Evolutionary conservation across 441 rosid genomes (phyloP), one percentile per base, ranked within the genome.

Genomic region (Aleurites moluccanus): DNA sequence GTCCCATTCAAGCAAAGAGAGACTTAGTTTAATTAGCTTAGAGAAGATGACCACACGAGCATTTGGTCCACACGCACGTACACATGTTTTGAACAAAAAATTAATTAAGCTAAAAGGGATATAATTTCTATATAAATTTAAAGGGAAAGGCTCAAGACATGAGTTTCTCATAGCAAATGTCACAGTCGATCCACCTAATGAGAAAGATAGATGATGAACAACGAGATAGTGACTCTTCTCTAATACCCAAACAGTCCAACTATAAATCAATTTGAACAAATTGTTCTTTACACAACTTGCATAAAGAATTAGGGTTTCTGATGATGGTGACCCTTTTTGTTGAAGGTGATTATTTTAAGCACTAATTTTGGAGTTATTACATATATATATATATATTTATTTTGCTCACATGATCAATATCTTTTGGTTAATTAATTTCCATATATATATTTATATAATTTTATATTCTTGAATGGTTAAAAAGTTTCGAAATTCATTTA

Each of bases 151-250:
- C 75, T 64, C 35, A 80, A 76, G 85, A 84, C 76, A 76, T 55
- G 80, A 78, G 85, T 82, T 80, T 21, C 42, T 75, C 28, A 64
- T 67, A 79, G 80, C 74, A 63, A 77, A 78, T 40, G 90, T 83
- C 87, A 55, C 80, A 72, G 45, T 88, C 86, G 71, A 69, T 82
- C 88, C 90, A 88, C 84, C 89, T 83, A 83, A 76, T 81, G 78
- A 70, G 84, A 83, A 82, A 75, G 80, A 75, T 79, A 80, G 82
- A 79, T 69, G 76, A 78, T 76, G 86, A 84, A 85, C 85, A 75
- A 81, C 49, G 6, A 77, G 90, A 86, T 9, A 72, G 85, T 44
- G 89, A 85, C 89, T 33, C 67, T 67, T 81, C 78, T 72, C 70
- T 68, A 77, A 69, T 75, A 33, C 73, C 73, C 62, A 42, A 65